These are phyloP conservation scores for Cinchona pubescens DNA, from an alignment of 257 asterid species.

Conservation along the genomic window DNA sequence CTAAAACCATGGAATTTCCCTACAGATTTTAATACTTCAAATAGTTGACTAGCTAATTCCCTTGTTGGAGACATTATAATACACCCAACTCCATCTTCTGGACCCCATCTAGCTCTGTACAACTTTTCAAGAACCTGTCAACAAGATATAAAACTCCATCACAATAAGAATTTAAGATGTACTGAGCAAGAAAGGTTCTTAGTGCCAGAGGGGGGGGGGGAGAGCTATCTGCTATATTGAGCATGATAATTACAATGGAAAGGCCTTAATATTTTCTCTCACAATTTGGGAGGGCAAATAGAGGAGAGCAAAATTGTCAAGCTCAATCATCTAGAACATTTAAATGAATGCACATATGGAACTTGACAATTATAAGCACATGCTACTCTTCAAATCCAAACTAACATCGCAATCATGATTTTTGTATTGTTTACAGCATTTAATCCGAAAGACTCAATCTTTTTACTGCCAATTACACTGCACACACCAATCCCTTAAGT, in stretches of 20 bases:
- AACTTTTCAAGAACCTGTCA: conserved; percentile 77
- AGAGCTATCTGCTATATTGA: not conserved
- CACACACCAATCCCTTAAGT: not conserved
- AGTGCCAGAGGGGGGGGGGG: too few relatives aligned
- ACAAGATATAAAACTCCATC: conserved; percentile 13
- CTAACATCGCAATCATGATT: not conserved
- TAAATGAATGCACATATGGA: not conserved
- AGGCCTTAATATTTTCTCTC: not conserved
- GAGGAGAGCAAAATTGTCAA: not conserved
- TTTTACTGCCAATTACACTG: not conserved
- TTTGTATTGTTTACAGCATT: not conserved
- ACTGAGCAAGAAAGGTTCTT: not conserved
- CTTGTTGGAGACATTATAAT: conserved; percentile 94
- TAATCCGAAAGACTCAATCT: not conserved
- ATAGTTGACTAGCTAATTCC: conserved; percentile 83
- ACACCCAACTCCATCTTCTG: conserved; percentile 95
- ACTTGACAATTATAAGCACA: not conserved
- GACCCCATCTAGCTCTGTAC: conserved; percentile 82
- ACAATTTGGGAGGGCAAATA: not conserved
- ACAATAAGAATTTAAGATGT: not conserved
- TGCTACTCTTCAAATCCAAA: not conserved
- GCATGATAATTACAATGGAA: not conserved
- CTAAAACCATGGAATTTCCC: conserved; percentile 85
- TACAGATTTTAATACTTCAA: conserved; percentile 68
- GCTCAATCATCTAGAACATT: not conserved